These are phyloP conservation scores for Candida cerambycidarum DNA, from an alignment of 805 yeast genomes.

Conservation along the genomic window DNA sequence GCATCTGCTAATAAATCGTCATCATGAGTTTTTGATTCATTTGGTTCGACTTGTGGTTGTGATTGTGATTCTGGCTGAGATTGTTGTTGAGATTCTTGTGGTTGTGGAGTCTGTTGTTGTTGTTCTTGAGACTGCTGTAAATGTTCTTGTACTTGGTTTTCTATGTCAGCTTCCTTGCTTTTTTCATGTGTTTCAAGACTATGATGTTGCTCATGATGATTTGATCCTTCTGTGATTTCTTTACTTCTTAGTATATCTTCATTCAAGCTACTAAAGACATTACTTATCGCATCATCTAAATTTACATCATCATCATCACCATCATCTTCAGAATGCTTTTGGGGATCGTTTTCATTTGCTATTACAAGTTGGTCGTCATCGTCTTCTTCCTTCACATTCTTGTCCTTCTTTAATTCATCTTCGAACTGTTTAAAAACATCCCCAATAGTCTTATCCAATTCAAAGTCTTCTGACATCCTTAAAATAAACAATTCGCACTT, in stretches of 20 bases:
- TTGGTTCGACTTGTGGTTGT: not conserved
- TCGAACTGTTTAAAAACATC: conserved; percentile 37
- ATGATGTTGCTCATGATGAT: not conserved
- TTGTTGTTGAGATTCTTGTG: conserved; percentile 6
- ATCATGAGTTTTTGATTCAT: not conserved
- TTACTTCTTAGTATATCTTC: conserved; percentile 3
- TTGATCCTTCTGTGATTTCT: not conserved
- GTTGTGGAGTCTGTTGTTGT: not conserved
- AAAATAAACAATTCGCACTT: conserved; percentile 12
- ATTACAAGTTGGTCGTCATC: not conserved
- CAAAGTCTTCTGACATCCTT: conserved; percentile 18
- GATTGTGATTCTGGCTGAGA: not conserved
- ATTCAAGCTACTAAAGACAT: conserved; percentile 25
- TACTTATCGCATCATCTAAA: conserved; percentile 29
- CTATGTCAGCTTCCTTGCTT: no score
- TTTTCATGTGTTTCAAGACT: not conserved
- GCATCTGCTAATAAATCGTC: conserved; percentile 17
- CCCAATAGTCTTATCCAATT: conserved; percentile 37
- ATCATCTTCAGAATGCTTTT: conserved; percentile 2
- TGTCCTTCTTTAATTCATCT: conserved; percentile 9
- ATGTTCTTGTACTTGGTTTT: no score
- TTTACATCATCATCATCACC: conserved; percentile 13
- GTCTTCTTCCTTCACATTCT: conserved; percentile 3
- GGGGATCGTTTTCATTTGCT: not conserved
- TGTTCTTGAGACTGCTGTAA: no score